phyloP scores from a whole-genome alignment of 2,329 filamentous ascomycete species.

The Fusarium irregulare region DNA sequence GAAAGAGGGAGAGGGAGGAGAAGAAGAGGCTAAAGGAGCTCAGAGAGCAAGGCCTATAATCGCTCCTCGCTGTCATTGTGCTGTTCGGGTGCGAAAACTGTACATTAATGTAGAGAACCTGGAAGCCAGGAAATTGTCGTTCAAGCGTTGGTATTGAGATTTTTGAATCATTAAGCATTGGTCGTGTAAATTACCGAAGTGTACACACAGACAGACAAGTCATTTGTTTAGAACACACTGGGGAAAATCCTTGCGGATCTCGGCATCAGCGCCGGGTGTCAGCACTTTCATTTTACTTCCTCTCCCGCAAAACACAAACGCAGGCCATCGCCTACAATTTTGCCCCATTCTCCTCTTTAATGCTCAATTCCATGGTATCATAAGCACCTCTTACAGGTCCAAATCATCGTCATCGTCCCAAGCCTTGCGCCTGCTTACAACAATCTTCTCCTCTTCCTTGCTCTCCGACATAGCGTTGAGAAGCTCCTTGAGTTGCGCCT shows the following conservation, averaged over 20 bases:
- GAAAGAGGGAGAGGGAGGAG: conserved; percentile 76
- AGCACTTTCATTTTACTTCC: conserved; percentile 12
- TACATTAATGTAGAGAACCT: conserved; percentile 17
- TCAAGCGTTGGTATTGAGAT: conserved; percentile 10
- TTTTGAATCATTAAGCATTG: neutral
- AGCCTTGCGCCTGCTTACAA: conserved; percentile 83
- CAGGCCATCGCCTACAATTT: conserved; percentile 13
- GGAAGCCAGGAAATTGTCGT: neutral
- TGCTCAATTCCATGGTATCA: conserved; percentile 25
- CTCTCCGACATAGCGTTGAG: conserved; percentile 86
- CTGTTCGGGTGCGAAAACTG: neutral
- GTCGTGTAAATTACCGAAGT: neutral
- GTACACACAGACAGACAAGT: neutral
- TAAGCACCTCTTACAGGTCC: conserved; percentile 60
- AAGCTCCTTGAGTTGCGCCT: conserved; percentile 93
- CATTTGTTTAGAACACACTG: neutral
- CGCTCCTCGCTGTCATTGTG: neutral
- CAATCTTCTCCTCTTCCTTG: conserved; percentile 84
- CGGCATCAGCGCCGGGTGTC: neutral
- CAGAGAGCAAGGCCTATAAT: conserved; percentile 40
- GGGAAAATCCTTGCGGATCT: neutral
- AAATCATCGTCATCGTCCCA: conserved; percentile 87
- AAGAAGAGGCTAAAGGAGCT: conserved; percentile 70
- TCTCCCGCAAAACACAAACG: conserved; percentile 12
- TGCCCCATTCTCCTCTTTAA: neutral